Evolutionary conservation across 2,329 filamentous ascomycete genomes (phyloP), one percentile per base, ranked within the genome.

Genomic region (Calonectria leucothoes): DNA sequence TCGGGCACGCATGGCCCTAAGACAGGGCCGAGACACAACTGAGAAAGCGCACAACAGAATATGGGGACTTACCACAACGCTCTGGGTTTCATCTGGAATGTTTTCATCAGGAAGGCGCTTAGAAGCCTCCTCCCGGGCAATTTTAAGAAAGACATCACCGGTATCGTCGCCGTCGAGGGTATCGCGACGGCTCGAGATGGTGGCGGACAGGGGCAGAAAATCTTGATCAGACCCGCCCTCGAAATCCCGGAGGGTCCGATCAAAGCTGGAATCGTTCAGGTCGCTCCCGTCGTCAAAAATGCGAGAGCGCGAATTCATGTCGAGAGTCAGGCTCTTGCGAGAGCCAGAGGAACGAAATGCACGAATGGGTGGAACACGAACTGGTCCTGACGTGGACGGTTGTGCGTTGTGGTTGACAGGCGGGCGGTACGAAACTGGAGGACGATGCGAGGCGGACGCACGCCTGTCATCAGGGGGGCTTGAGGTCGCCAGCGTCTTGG

Each of bases 131-230:
- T 92, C 89, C 14, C 88, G 85, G 15, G 90, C 90, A 72, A 92
- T 91, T 68, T 86, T 88, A 73, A 92, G 86, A 75, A 92, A 92
- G 49, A 92, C 84, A 75, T 92, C 90, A 48, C 89, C 89, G 4
- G 87, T 89, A 75, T 91, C 90, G 68, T 92, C 90, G 51, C 82
- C 84, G 65, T 89, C 80, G 12, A 78, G 71, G 79, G 81, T 57
- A 78, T 83, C 74, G 78, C 82, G 76, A 75, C 82, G 63, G 17
- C 82, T 83, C 1, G 86, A 85, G 71, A 86, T 82, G 25, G 85
- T 84, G 8, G 85, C 84, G n/a, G 86, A 85, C 76, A 84, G 83
- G 31, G 85, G 84, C 61, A 81, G 77, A 63, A 71, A 75, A 27
- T 82, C 77, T 31, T 79, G 75, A 59, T 77, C 78, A 6, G 74